These are phyloP conservation scores for Hyphopichia wangnamkhiaoensis DNA, from an alignment of 1,139 yeast genomes.

Conservation along the genomic window DNA sequence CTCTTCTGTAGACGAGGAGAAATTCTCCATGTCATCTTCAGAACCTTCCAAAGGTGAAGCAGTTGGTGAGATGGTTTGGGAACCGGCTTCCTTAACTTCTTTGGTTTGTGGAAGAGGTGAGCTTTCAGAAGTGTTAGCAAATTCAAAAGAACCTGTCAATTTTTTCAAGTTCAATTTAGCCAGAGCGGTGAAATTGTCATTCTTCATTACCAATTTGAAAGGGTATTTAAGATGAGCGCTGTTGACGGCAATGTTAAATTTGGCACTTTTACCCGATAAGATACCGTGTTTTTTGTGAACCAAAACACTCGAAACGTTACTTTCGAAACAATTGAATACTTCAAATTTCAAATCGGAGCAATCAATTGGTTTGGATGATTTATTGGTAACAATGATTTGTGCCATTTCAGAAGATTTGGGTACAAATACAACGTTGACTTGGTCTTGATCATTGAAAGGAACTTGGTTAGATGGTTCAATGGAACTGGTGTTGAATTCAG, in stretches of 20 bases:
- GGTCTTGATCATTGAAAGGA: constrained; percentile 8
- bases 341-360: constrained; percentile 33
- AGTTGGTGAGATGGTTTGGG: too few species aligned
- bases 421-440: constrained; percentile 24
- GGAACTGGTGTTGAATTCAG: constrained; percentile 5
- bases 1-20: too few species aligned
- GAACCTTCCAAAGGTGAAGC: too few species aligned
- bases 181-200: constrained; percentile 21
- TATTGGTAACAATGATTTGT: constrained; percentile 35
- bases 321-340: constrained; percentile 32
- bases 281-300: constrained; percentile 36
- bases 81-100: neutral
- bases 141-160: constrained; percentile 22
- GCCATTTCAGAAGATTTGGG: constrained; percentile 35
- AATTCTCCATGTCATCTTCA: too few species aligned
- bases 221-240: constrained; percentile 39
- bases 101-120: too few species aligned
- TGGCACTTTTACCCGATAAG: constrained; percentile 30
- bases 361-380: constrained; percentile 25
- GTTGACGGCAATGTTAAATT: constrained; percentile 35
- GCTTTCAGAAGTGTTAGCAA: constrained; percentile 2
- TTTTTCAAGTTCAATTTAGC: constrained; percentile 28
- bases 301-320: constrained; percentile 25
- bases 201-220: constrained; percentile 29
- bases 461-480: constrained; percentile 1